Base-by-base conservation (phyloP, 2,329 filamentous ascomycete genomes). In the Plectosphaerella cucumerina region DNA sequence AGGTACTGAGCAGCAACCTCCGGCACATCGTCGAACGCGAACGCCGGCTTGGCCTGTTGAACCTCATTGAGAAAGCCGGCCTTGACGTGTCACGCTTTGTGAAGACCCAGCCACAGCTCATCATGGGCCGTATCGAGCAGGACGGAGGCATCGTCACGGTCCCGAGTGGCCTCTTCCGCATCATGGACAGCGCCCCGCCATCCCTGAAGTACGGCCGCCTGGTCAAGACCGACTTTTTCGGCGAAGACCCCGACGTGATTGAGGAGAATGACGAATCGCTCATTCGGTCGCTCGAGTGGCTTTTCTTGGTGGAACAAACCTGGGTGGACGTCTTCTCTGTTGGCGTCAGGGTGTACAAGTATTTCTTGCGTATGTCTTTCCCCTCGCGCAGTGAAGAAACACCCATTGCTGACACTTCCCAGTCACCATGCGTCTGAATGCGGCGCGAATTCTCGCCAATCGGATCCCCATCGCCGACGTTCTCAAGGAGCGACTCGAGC, bases 201-300 rank as follows among this genome's bases (percentile, higher is more conserved):
- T 70, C 85, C 12, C 72, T 84, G 48, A 74, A 74, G 42, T 76
- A 77, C 31, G 82, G 87, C 23, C 80, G 84, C 33, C 76, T 80
- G n/a, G 80, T 96, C 50, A 84, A 79, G 62, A 72, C 79, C 6
- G 83, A 87, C 53, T 89, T 96, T 61, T 82, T 92, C 49, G 84
- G 85, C 4, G 81, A 83, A 2, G 75, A 83, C 69, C 70, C 73
- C 9, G 74, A 73, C 50, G 62, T 60, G 10, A 71, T 85, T 10
- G 76, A 83, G 8, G 69, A 76, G 42, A 81, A 87, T 53, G 86
- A 93, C 55, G 82, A 86, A 59, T 68, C 78, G 33, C 76, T 96
- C 48, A 90, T 97, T 44, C 81, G 87, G 51, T 85, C 88, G 35
- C 71, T 97, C 53, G 89, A 95, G 62, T 97, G 93, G 92, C 85